These are phyloP conservation scores for Candida glucosophila DNA, from an alignment of 1,139 yeast genomes.

Conservation along the genomic window DNA sequence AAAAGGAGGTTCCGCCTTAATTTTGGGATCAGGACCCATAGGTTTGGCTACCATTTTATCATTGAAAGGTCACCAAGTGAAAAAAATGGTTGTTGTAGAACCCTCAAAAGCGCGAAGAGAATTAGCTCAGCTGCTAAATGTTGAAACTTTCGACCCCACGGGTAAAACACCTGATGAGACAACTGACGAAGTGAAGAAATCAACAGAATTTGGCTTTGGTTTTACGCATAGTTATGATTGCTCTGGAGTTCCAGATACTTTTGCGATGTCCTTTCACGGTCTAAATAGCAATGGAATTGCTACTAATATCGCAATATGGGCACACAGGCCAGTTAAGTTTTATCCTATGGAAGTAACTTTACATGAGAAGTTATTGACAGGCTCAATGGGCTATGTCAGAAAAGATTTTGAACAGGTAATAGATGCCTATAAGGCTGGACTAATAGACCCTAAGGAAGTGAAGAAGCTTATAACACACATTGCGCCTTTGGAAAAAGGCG, in stretches of 20 bases:
- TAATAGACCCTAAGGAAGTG: constrained; percentile 28
- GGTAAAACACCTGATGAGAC: constrained; percentile 21
- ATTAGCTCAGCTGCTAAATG: constrained; percentile 44
- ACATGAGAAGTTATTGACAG: constrained; percentile 35
- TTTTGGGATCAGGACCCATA: constrained; percentile 58
- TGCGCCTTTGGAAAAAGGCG: constrained; percentile 31
- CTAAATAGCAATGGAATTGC: constrained; percentile 53
- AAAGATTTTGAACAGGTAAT: constrained; percentile 41
- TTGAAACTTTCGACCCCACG: constrained; percentile 40
- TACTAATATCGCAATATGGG: constrained; percentile 56
- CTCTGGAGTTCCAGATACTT: constrained; percentile 51
- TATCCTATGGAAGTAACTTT: constrained; percentile 39
- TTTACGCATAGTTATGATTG: constrained; percentile 54
- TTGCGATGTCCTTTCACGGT: constrained; percentile 41
- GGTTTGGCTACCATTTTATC: constrained; percentile 52
- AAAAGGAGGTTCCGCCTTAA: constrained; percentile 42
- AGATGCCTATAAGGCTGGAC: constrained; percentile 31
- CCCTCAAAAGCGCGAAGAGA: constrained; percentile 49
- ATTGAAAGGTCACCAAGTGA: constrained; percentile 46
- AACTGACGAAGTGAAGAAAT: constrained; percentile 20
- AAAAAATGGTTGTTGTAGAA: constrained; percentile 49
- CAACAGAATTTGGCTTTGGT: constrained; percentile 44
- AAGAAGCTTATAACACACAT: constrained; percentile 33
- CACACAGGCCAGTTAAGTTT: constrained; percentile 24
- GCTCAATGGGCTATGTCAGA: constrained; percentile 41